Evolutionary conservation across 1,139 yeast genomes (phyloP).

Genomic region (Sugiyamaella neomexicana): DNA sequence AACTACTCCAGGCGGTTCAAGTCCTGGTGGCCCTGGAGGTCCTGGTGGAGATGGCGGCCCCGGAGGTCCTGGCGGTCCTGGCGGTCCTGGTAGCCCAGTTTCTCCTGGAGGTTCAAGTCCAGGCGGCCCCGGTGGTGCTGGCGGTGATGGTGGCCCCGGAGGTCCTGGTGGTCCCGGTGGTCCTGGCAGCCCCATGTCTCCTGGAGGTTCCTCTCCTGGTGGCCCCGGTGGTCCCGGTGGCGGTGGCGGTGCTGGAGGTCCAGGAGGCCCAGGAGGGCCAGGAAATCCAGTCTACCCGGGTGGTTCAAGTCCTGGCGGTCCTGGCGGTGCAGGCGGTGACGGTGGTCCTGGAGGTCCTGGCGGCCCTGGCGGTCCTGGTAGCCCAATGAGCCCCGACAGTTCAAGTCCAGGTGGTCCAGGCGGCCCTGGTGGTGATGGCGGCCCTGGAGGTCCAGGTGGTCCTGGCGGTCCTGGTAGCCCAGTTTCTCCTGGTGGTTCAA

Average conservation of each 20-base stretch:
- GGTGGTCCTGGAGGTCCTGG: conserved; percentile 17
- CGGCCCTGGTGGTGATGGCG: conserved; percentile 20
- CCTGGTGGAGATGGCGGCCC: conserved; percentile 24
- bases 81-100: conserved; percentile 26
- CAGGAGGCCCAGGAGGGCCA: conserved; percentile 18
- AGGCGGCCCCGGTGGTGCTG: conserved; percentile 21
- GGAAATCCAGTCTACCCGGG: background rate
- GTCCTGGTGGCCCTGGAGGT: conserved; percentile 8
- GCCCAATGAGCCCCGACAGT: conserved; percentile 28
- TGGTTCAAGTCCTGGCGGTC: conserved; percentile 16
- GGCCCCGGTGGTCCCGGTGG: conserved; percentile 18
- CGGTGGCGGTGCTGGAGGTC: conserved; percentile 24
- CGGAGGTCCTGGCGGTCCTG: conserved; percentile 11
- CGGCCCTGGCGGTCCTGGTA: conserved; percentile 21
- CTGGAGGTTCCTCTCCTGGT: conserved; percentile 24
- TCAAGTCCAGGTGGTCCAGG: conserved; percentile 15
- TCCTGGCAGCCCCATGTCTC: conserved; percentile 23
- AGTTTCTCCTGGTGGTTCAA: background rate
- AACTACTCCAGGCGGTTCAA: background rate
- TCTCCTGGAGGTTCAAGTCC: conserved; percentile 27
- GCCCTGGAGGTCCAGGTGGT: conserved; percentile 13
- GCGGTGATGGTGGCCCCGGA: conserved; percentile 18
- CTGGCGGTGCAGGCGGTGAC: conserved; percentile 18
- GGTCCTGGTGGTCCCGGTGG: conserved; percentile 17
- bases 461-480: conserved; percentile 14